phyloP scores from a whole-genome alignment of 139 green algal genomes.

The Pleodorina starrii region DNA sequence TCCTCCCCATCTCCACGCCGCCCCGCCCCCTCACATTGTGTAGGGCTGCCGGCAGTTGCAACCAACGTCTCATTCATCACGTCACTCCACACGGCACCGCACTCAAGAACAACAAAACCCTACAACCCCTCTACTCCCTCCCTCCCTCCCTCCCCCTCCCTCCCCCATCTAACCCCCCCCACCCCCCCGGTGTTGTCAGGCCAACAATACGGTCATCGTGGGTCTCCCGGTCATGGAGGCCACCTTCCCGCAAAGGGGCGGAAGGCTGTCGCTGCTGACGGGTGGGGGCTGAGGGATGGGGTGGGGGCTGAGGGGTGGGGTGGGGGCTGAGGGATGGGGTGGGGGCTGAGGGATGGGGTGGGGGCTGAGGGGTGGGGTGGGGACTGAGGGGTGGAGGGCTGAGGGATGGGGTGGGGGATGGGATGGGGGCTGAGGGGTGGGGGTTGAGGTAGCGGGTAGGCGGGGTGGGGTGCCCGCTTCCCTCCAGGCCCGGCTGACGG shows the following conservation, averaged over 20 bases:
- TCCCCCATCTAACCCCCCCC: not conserved
- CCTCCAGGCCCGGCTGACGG: too few species aligned
- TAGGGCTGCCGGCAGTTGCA: too few species aligned
- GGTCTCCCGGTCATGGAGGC: constrained; percentile 48
- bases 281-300: constrained; percentile 42
- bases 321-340: not conserved
- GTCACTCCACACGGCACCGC: too few species aligned
- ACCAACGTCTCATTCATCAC: too few species aligned
- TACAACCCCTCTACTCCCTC: not conserved
- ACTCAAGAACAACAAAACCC: not conserved
- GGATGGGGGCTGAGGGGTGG: too few species aligned
- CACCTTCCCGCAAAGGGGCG: constrained; percentile 41
- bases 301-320: not conserved
- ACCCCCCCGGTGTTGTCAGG: not conserved
- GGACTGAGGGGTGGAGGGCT: too few species aligned
- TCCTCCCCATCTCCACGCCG: too few species aligned
- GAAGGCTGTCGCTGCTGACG: constrained; percentile 45
- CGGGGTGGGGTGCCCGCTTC: too few species aligned
- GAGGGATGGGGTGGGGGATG: too few species aligned
- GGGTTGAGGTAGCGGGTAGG: too few species aligned
- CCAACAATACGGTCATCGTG: constrained; percentile 51
- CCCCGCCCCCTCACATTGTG: too few species aligned
- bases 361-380: not conserved
- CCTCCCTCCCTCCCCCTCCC: not conserved
- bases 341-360: not conserved